Conservation (phyloP, 345 rosid genomes). For the Hibiscus trionum region DNA sequence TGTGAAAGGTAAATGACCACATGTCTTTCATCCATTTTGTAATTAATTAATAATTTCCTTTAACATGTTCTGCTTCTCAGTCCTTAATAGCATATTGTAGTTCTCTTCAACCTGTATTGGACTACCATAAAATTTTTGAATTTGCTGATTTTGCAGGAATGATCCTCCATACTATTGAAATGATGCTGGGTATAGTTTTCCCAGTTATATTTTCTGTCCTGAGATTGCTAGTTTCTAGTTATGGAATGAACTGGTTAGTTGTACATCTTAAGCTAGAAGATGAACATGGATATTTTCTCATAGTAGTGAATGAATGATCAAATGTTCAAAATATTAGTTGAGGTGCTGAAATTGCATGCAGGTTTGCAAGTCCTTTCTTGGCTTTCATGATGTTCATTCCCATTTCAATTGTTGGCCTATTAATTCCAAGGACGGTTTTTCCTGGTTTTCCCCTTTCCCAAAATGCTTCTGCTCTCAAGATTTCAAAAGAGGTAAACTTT, state of each 20-base stretch:
- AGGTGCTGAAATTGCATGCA: slow-evolving; percentile 33
- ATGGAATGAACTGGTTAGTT: slow-evolving; percentile 86
- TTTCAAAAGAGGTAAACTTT: slow-evolving; percentile 54
- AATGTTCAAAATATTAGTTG: background rate
- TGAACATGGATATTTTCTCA: background rate
- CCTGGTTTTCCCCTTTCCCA: slow-evolving; percentile 44
- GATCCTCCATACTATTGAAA: slow-evolving; percentile 56
- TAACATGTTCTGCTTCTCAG: background rate
- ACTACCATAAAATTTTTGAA: slow-evolving; percentile 11
- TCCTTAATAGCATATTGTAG: background rate
- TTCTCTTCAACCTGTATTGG: slow-evolving; percentile 7
- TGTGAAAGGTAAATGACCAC: slow-evolving; percentile 53
- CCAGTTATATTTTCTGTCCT: slow-evolving; percentile 64
- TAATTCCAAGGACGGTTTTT: slow-evolving; percentile 62
- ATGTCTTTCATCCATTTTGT: background rate
- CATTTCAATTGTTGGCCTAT: slow-evolving; percentile 63
- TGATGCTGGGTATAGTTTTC: slow-evolving; percentile 56
- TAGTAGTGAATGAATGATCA: background rate
- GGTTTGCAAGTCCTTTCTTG: slow-evolving; percentile 88
- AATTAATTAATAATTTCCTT: background rate
- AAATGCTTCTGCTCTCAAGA: slow-evolving; percentile 45
- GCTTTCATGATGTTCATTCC: slow-evolving; percentile 89
- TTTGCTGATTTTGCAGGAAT: slow-evolving; percentile 45
- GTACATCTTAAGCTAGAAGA: background rate
- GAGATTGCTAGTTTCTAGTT: slow-evolving; percentile 57